Evolutionary conservation across 148 eudicot species (phyloP).

Genomic region (Selenicereus undatus): DNA sequence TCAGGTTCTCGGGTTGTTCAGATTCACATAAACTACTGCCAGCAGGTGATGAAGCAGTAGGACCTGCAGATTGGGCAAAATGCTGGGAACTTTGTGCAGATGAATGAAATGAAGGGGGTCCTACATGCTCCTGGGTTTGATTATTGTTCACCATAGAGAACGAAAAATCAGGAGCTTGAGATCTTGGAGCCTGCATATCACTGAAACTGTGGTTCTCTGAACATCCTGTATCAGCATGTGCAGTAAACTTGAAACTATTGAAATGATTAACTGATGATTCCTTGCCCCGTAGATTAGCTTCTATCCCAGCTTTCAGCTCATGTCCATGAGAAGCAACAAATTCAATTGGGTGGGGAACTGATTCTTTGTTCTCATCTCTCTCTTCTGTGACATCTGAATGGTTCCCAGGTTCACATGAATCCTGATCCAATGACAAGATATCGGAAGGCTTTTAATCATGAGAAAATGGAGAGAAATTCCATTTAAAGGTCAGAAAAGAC

Average conservation of each 20-base stretch:
- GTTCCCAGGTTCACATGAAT: constrained; percentile 75
- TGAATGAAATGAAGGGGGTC: constrained; percentile 10
- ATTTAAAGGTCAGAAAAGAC: neutral
- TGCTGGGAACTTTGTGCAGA: constrained; percentile 5
- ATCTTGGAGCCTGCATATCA: constrained; percentile 23
- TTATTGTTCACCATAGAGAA: constrained; percentile 21
- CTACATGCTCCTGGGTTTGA: constrained; percentile 17
- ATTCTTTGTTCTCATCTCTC: constrained; percentile 52
- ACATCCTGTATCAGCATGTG: constrained; percentile 22
- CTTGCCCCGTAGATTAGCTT: constrained; percentile 14
- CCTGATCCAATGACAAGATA: constrained; percentile 40
- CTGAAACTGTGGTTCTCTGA: constrained; percentile 22
- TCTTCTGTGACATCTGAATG: constrained; percentile 81
- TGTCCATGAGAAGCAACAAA: constrained; percentile 21
- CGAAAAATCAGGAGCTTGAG: constrained; percentile 37
- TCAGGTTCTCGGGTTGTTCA: constrained; percentile 22
- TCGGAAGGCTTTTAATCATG: neutral
- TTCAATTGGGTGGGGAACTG: constrained; percentile 24
- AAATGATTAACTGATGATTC: constrained; percentile 25
- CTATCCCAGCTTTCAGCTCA: constrained; percentile 28
- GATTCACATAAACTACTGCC: constrained; percentile 13
- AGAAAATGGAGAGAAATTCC: neutral
- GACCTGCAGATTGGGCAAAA: constrained; percentile 5
- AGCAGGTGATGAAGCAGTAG: constrained; percentile 10
- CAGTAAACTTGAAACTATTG: constrained; percentile 31